Percentiles rank a stretch among this genome's conserved stretches.
Evolutionary conservation across 169 alveolate genomes (phyloP).

Genomic region (Plasmodium gallinaceum): DNA sequence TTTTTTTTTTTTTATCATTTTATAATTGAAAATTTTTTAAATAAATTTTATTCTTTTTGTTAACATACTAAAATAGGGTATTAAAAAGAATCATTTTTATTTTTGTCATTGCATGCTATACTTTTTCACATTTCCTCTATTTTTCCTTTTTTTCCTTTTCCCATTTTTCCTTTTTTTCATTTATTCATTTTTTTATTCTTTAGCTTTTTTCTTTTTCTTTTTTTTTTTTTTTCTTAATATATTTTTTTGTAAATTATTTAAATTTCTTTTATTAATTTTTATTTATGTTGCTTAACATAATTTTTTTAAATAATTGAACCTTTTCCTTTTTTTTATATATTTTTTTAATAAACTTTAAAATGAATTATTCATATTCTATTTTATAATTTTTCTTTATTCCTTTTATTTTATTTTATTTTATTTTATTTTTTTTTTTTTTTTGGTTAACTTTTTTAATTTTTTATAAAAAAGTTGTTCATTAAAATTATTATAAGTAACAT

Average conservation of each 20-base stretch:
- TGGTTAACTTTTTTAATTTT: constrained; percentile 2
- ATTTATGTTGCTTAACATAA: not conserved
- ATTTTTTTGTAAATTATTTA: not conserved
- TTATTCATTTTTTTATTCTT: no score
- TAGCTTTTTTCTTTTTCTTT: not conserved
- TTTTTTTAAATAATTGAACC: constrained; percentile 2
- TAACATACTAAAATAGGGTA: not conserved
- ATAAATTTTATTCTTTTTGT: not conserved
- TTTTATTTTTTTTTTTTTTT: constrained; percentile 14
- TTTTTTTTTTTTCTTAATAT: not conserved
- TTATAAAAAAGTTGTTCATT: not conserved
- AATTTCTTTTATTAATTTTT: not conserved
- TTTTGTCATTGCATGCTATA: constrained; percentile 11
- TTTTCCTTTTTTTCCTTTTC: not conserved
- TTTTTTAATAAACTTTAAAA: constrained; percentile 1
- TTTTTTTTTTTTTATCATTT: no score
- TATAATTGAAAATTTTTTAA: not conserved
- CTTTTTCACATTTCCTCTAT: constrained; percentile 5
- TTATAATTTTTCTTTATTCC: not conserved
- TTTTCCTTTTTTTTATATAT: not conserved
- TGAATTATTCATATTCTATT: constrained; percentile 1
- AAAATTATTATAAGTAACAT: not conserved
- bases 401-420: no score
- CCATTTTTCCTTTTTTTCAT: not conserved
- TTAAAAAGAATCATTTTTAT: not conserved